Evolutionary conservation across 495 filamentous ascomycete genomes (phyloP).

Genomic region (Daldinia caldariorum): DNA sequence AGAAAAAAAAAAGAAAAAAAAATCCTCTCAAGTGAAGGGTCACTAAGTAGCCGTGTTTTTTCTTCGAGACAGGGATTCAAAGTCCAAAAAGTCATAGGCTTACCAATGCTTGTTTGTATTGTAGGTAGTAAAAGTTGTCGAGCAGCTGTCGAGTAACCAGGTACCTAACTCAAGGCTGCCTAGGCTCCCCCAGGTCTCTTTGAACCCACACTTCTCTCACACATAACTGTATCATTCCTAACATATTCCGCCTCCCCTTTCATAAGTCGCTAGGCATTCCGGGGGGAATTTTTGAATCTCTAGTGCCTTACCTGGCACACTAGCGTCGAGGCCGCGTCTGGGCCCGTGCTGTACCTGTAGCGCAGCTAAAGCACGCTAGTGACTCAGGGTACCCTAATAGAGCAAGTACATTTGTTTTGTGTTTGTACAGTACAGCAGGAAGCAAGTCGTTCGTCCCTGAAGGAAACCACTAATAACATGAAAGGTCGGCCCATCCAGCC

Average conservation of each 20-base stretch:
- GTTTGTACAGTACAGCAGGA: slow-evolving; percentile 6
- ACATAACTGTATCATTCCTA: slow-evolving; percentile 42
- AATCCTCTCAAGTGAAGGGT: no score
- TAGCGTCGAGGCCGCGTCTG: slow-evolving; percentile 33
- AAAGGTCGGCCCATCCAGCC: slow-evolving; percentile 40
- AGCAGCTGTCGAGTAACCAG: no score
- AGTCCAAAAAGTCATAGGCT: no score
- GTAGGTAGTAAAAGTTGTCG: no score
- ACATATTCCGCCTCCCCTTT: slow-evolving; percentile 39
- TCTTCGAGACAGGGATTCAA: no score
- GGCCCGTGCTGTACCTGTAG: slow-evolving; percentile 39
- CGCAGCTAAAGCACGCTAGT: slow-evolving; percentile 43
- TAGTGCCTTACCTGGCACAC: slow-evolving; percentile 43
- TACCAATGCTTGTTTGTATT: no score
- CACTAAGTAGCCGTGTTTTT: no score
- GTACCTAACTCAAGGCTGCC: no score
- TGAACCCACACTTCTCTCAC: slow-evolving; percentile 44
- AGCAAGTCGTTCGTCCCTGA: slow-evolving; percentile 32
- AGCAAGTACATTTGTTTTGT: slow-evolving; percentile 32
- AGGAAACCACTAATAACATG: slow-evolving; percentile 41
- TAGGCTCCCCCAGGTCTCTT: slow-evolving; percentile 13
- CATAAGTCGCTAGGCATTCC: slow-evolving; percentile 38
- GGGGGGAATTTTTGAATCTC: slow-evolving; percentile 39
- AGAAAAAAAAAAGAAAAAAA: no score
- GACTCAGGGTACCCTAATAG: slow-evolving; percentile 37